These are phyloP conservation scores for Epicoccum sorghinum DNA, from an alignment of 2,329 filamentous ascomycete species.

Conservation along the genomic window DNA sequence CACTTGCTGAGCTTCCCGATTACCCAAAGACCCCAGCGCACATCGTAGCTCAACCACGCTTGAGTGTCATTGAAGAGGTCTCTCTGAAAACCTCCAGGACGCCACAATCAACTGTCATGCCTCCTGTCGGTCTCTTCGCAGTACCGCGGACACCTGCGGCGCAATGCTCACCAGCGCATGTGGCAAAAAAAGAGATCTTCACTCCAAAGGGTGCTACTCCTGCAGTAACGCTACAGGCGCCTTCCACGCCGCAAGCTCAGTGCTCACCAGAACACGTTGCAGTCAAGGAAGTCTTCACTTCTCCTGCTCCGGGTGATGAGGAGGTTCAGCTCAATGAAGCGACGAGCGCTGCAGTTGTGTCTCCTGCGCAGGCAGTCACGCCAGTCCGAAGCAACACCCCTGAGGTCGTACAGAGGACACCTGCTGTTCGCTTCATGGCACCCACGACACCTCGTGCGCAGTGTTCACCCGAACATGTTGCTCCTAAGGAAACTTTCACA, in stretches of 20 bases:
- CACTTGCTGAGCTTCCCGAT: conserved; percentile 30
- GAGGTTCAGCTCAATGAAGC: not conserved
- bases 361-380: conserved; percentile 1
- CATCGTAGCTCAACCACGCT: conserved; percentile 2
- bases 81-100: conserved; percentile 9
- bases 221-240: conserved; percentile 8
- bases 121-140: conserved; percentile 6
- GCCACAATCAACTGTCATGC: not conserved
- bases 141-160: conserved; percentile 13
- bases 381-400: conserved; percentile 9
- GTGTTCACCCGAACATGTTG: conserved; percentile 14
- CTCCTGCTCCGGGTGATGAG: not conserved
- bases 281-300: conserved; percentile 8
- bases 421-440: conserved; percentile 10
- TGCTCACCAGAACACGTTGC: conserved; percentile 15
- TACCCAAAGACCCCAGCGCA: conserved; percentile 20
- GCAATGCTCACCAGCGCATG: conserved; percentile 13
- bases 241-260: conserved; percentile 9
- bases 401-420: conserved; percentile 9
- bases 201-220: conserved; percentile 8
- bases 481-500: conserved; percentile 11
- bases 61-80: conserved; percentile 12
- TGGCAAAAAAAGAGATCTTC: conserved; percentile 10
- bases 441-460: conserved; percentile 10
- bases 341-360: not conserved